Percentiles rank a stretch among this genome's conserved stretches.
Conservation (phyloP, 306 rosid genomes). For the Clitoria ternatea region DNA sequence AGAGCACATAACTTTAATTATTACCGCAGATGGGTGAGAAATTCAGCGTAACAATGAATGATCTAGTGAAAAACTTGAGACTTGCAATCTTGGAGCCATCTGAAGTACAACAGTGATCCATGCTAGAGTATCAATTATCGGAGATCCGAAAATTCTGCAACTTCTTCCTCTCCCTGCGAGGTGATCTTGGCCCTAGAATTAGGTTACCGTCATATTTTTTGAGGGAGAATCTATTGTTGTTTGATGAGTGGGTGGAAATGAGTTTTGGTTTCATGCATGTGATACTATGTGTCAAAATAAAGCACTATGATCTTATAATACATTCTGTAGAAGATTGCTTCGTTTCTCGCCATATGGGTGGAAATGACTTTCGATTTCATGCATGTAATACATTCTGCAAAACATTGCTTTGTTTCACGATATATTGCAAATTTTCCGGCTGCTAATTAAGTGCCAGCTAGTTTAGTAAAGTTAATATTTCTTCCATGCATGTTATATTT, state of each 20-base stretch:
- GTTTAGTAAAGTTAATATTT: too few species aligned
- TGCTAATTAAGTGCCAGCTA: too few species aligned
- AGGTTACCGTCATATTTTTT: neutral
- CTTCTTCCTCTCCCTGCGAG: neutral
- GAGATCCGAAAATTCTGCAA: neutral
- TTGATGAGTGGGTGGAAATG: neutral
- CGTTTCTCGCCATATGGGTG: neutral
- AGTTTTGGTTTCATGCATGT: neutral
- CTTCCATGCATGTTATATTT: too few species aligned
- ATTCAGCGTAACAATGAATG: slow-evolving; percentile 10
- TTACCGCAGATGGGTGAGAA: slow-evolving; percentile 27
- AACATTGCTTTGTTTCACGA: too few species aligned
- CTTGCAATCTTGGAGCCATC: slow-evolving; percentile 8
- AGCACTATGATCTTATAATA: neutral
- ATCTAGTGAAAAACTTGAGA: slow-evolving; percentile 31
- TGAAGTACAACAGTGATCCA: slow-evolving; percentile 1
- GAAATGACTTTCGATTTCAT: too few species aligned
- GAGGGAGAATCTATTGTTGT: neutral
- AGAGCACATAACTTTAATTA: neutral
- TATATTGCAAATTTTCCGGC: too few species aligned
- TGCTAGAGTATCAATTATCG: neutral
- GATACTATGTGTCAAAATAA: neutral
- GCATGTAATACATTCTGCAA: too few species aligned
- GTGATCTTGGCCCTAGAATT: neutral
- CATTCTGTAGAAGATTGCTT: neutral